Evolutionary conservation across 371 early-diverging fungal genomes (phyloP).

Genomic region (Coemansia sp.): DNA sequence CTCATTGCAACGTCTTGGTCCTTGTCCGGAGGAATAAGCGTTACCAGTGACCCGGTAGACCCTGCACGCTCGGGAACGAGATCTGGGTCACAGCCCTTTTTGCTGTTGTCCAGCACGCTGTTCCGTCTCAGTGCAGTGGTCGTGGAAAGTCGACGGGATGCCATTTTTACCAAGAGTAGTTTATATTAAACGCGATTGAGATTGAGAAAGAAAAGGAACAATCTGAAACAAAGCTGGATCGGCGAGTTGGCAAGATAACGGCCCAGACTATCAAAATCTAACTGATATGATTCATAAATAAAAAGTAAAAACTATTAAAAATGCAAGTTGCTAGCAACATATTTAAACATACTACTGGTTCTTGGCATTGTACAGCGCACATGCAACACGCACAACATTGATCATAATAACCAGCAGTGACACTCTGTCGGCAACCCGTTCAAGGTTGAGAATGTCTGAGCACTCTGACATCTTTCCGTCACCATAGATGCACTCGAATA

Average conservation of each 20-base stretch:
- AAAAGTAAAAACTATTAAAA: no score
- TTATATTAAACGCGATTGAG: background rate
- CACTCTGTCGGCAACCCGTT: slow-evolving; percentile 28
- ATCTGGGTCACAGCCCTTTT: slow-evolving; percentile 13
- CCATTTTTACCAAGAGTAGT: background rate
- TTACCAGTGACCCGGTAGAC: slow-evolving; percentile 1
- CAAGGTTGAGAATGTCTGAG: slow-evolving; percentile 38
- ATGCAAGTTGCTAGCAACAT: background rate
- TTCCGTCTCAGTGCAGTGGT: background rate
- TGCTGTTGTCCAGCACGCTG: background rate
- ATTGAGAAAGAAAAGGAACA: no score
- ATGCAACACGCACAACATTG: slow-evolving; percentile 15
- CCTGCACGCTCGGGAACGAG: slow-evolving; percentile 24
- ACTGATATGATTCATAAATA: no score
- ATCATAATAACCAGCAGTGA: slow-evolving; percentile 34
- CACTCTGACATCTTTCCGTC: slow-evolving; percentile 36
- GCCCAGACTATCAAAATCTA: no score
- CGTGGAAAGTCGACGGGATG: background rate
- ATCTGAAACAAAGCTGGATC: no score
- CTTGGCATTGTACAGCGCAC: slow-evolving; percentile 6
- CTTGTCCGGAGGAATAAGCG: slow-evolving; percentile 43
- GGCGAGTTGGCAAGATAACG: no score
- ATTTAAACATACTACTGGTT: background rate
- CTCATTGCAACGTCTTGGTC: slow-evolving; percentile 33
- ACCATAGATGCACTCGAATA: slow-evolving; percentile 45